These are phyloP conservation scores for Sicyos edulis DNA, from an alignment of 306 rosid genomes.

Conservation along the genomic window DNA sequence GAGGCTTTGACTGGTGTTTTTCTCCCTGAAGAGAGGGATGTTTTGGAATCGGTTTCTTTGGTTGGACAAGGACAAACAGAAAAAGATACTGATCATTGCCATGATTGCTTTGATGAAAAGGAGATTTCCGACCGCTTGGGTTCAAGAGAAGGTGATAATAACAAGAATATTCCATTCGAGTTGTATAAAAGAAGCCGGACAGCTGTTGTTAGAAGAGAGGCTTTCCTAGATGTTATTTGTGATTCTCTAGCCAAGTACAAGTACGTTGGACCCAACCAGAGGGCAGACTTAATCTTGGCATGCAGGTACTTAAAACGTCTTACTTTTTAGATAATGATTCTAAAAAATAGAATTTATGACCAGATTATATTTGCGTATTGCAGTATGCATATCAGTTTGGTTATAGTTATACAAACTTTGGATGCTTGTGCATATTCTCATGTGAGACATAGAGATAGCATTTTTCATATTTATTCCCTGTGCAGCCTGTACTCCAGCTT, in stretches of 20 bases:
- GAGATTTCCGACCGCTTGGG: constrained; percentile 30
- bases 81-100: constrained; percentile 23
- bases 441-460: too few species aligned
- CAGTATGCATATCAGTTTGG: background rate
- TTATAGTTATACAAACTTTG: background rate
- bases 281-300: constrained; percentile 71
- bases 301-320: constrained; percentile 56
- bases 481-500: background rate
- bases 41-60: constrained; percentile 28
- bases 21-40: constrained; percentile 35
- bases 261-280: constrained; percentile 87
- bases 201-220: constrained; percentile 52
- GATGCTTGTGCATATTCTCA: background rate
- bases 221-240: constrained; percentile 68
- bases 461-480: background rate
- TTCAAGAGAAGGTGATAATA: constrained; percentile 34
- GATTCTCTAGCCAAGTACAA: constrained; percentile 77
- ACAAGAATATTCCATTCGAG: constrained; percentile 59
- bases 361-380: background rate
- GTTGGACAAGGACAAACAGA: constrained; percentile 22
- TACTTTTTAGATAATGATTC: background rate
- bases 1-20: constrained; percentile 33
- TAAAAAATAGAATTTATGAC: background rate
- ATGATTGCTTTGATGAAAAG: constrained; percentile 22
- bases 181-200: constrained; percentile 75